Evolutionary conservation across 768 basidiomycete genomes (phyloP).

Genomic region (Porphyrellus cyaneotinctus): DNA sequence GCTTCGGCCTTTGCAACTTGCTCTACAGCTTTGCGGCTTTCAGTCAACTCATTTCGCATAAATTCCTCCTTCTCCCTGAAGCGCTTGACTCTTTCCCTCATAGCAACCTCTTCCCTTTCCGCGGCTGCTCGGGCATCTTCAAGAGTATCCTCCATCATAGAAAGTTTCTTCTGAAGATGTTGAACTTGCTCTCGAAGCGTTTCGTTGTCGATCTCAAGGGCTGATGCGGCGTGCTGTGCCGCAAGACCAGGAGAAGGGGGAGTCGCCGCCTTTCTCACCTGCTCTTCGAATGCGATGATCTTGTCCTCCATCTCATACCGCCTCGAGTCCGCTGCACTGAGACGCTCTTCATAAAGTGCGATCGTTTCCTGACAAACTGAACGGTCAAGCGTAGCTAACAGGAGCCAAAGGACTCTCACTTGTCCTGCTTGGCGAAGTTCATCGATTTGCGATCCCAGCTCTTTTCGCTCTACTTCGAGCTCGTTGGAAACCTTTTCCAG

Average conservation of each 20-base stretch:
- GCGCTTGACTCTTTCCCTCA: slow-evolving; percentile 60
- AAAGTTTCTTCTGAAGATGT: slow-evolving; percentile 77
- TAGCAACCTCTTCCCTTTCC: slow-evolving; percentile 66
- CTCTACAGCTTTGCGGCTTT: slow-evolving; percentile 63
- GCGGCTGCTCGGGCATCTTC: slow-evolving; percentile 69
- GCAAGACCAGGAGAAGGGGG: slow-evolving; percentile 34
- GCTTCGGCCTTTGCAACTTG: slow-evolving; percentile 59
- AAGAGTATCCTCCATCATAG: slow-evolving; percentile 75
- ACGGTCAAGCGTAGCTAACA: background rate
- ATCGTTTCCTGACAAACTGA: slow-evolving; percentile 71
- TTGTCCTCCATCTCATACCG: slow-evolving; percentile 77
- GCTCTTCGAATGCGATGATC: slow-evolving; percentile 55
- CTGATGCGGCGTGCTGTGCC: slow-evolving; percentile 52
- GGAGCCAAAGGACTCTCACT: slow-evolving; percentile 38
- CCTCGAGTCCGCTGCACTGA: slow-evolving; percentile 63
- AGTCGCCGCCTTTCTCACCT: slow-evolving; percentile 31
- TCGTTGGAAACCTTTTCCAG: slow-evolving; percentile 44
- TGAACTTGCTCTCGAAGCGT: slow-evolving; percentile 84
- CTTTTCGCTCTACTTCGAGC: slow-evolving; percentile 55
- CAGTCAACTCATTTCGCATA: slow-evolving; percentile 66
- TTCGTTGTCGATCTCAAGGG: slow-evolving; percentile 93
- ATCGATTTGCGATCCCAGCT: slow-evolving; percentile 71
- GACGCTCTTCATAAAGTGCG: slow-evolving; percentile 87
- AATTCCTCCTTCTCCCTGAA: slow-evolving; percentile 71
- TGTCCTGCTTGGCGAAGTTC: slow-evolving; percentile 87